phyloP scores from a whole-genome alignment of 805 yeast genomes.

The Barnettozyma siamensis region DNA sequence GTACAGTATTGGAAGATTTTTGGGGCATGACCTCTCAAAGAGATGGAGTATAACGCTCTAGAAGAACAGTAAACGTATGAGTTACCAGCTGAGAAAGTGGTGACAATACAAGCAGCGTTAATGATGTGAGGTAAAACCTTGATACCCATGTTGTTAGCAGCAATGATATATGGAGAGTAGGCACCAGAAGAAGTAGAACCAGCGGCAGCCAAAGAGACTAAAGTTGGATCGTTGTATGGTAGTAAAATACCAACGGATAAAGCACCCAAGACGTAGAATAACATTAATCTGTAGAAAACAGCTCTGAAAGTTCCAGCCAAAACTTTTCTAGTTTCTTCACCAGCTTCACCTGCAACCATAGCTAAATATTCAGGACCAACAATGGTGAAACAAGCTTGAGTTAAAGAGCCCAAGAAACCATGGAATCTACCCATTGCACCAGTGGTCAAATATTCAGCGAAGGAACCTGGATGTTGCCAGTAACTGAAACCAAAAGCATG shows the following conservation, averaged over 20 bases:
- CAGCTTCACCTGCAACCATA: conserved; percentile 75
- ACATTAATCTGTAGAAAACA: conserved; percentile 52
- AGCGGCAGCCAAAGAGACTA: conserved; percentile 37
- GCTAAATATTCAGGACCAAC: conserved; percentile 81
- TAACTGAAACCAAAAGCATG: conserved; percentile 51
- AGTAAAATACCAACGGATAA: conserved; percentile 62
- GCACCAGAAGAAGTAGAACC: conserved; percentile 37
- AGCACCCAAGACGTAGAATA: conserved; percentile 61
- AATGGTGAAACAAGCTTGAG: conserved; percentile 67
- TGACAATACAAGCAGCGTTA: conserved; percentile 47
- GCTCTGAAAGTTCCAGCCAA: conserved; percentile 69
- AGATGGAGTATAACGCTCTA: conserved; percentile 49
- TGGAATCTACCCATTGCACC: conserved; percentile 63
- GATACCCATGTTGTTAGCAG: conserved; percentile 44
- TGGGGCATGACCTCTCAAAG: conserved; percentile 57
- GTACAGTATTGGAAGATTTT: conserved; percentile 52
- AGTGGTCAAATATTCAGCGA: conserved; percentile 46
- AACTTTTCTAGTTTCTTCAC: conserved; percentile 59
- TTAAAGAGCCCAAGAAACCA: conserved; percentile 64
- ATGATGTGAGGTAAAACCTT: conserved; percentile 44
- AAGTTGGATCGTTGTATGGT: conserved; percentile 50
- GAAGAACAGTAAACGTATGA: conserved; percentile 54
- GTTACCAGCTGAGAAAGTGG: conserved; percentile 50
- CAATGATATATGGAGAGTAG: conserved; percentile 53
- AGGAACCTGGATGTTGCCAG: conserved; percentile 46